These are phyloP conservation scores for Trifolium fragiferum DNA, from an alignment of 306 rosid genomes.

Conservation along the genomic window DNA sequence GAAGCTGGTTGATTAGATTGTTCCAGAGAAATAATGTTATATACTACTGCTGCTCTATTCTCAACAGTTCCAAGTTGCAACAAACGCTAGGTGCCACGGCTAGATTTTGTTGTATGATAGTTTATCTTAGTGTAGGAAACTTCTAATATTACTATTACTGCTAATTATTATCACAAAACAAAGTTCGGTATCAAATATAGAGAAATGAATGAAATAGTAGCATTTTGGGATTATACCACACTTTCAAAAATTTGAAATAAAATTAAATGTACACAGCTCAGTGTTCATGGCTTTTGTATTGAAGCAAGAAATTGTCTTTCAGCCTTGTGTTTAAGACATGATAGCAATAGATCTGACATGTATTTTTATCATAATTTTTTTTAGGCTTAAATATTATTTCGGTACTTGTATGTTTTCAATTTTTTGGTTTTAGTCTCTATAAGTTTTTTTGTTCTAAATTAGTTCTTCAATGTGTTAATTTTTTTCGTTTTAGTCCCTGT, in stretches of 20 bases:
- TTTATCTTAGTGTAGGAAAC: conserved; percentile 19
- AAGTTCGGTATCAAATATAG: conserved; percentile 35
- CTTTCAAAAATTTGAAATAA: background rate
- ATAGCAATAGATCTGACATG: no score
- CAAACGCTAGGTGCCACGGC: conserved; percentile 10
- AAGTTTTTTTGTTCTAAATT: no score
- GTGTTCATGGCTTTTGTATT: background rate
- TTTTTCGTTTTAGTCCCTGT: no score
- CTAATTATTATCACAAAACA: conserved; percentile 8
- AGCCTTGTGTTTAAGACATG: no score
- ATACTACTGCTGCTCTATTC: conserved; percentile 29
- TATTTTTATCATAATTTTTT: no score
- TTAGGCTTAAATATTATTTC: no score
- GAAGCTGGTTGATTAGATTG: conserved; percentile 7
- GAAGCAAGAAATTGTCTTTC: no score
- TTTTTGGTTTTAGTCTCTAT: no score
- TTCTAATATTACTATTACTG: background rate
- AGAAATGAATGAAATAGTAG: conserved; percentile 33
- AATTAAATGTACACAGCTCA: background rate
- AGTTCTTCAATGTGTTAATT: no score
- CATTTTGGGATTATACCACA: conserved; percentile 1
- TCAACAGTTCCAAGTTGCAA: conserved; percentile 33
- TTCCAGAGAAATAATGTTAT: conserved; percentile 37
- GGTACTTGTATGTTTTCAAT: no score
- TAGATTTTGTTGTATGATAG: conserved; percentile 31